Conservation (phyloP, 2,329 filamentous ascomycete genomes). For the Stagonosporopsis vannaccii region DNA sequence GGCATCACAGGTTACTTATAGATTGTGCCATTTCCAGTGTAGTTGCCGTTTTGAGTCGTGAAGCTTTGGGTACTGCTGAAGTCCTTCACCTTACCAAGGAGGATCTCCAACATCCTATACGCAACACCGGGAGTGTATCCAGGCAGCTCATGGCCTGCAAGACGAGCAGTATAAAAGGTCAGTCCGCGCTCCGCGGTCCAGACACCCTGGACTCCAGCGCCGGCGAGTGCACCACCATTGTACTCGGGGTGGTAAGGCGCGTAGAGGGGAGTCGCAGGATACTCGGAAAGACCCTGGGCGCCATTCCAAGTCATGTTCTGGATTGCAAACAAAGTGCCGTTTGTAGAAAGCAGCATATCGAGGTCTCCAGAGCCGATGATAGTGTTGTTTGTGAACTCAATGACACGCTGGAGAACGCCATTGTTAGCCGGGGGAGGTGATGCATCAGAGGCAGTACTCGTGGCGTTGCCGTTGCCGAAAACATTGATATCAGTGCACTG, state of each 20-base stretch:
- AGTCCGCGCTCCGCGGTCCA: constrained; percentile 55
- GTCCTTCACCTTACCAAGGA: constrained; percentile 50
- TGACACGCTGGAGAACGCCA: constrained; percentile 56
- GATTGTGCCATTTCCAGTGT: constrained; percentile 40
- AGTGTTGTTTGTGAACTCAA: constrained; percentile 61
- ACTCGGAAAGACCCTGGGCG: constrained; percentile 54
- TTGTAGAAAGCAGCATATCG: constrained; percentile 59
- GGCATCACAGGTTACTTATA: constrained; percentile 19
- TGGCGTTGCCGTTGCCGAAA: constrained; percentile 47
- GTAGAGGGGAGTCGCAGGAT: constrained; percentile 53
- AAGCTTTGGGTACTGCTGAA: constrained; percentile 47
- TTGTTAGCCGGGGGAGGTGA: constrained; percentile 50
- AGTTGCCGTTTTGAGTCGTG: constrained; percentile 46
- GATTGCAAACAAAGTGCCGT: constrained; percentile 60
- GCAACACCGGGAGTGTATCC: constrained; percentile 54
- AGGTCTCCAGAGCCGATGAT: constrained; percentile 59
- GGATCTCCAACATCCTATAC: constrained; percentile 52
- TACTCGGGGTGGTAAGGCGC: constrained; percentile 55
- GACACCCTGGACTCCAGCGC: constrained; percentile 51
- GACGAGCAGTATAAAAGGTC: constrained; percentile 54
- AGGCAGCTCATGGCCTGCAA: constrained; percentile 55
- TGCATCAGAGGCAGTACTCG: constrained; percentile 37
- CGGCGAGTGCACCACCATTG: constrained; percentile 50
- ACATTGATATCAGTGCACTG: constrained; percentile 54
- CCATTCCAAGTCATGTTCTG: constrained; percentile 65